These are phyloP conservation scores for Effrenium voratum DNA, from an alignment of 73 alveolate species.

Conservation along the genomic window DNA sequence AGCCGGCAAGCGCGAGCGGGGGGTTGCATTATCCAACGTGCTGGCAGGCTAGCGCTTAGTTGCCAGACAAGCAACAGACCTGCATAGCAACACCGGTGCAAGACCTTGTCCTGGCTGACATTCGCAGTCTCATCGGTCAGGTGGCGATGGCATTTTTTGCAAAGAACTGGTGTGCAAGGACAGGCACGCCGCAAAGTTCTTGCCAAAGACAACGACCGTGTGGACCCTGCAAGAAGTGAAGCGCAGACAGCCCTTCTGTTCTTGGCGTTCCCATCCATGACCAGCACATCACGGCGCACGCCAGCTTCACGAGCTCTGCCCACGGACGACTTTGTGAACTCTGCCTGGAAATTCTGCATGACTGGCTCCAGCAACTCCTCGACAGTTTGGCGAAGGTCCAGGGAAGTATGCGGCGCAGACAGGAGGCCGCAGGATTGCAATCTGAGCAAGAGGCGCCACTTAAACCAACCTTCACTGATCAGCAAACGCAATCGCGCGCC, in stretches of 20 bases:
- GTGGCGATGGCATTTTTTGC: not conserved
- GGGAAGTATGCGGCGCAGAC: not conserved
- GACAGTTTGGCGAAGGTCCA: not conserved
- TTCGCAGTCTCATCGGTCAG: not conserved
- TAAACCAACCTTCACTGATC: constrained; percentile 18
- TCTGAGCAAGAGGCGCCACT: constrained; percentile 5
- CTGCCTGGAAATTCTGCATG: not conserved
- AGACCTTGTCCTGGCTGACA: not conserved
- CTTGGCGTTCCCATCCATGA: not conserved
- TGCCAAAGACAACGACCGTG: not conserved
- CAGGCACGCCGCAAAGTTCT: not conserved
- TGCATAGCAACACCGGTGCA: not conserved
- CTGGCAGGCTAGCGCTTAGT: not conserved
- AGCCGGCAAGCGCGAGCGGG: too few species aligned
- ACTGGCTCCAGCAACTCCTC: not conserved
- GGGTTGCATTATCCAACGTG: not conserved
- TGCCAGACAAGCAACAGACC: not conserved
- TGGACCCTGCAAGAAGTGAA: not conserved
- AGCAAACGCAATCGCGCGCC: not conserved
- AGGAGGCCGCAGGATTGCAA: not conserved
- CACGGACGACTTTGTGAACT: not conserved
- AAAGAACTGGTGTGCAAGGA: not conserved
- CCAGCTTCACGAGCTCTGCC: not conserved
- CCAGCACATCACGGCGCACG: not conserved
- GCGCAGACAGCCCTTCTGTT: constrained; percentile 18